Evolutionary conservation across 768 basidiomycete genomes (phyloP).

Genomic region (Amanita jacksonii): DNA sequence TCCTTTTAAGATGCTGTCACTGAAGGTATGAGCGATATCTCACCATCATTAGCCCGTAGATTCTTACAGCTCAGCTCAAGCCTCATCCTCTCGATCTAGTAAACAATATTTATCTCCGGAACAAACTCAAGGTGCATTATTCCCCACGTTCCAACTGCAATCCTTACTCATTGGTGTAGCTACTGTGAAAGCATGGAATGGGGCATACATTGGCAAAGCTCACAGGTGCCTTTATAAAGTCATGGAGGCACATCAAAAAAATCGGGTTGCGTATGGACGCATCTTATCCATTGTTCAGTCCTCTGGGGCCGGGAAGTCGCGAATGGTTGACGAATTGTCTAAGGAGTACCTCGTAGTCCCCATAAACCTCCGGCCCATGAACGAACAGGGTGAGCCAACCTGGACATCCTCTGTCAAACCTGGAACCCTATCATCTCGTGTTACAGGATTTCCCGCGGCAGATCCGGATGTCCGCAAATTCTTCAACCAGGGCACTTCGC

Average conservation of each 20-base stretch:
- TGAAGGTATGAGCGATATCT: background rate
- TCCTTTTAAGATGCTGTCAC: slow-evolving; percentile 1
- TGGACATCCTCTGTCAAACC: background rate
- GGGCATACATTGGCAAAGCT: background rate
- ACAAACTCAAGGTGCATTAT: too few relatives aligned
- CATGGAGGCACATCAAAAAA: background rate
- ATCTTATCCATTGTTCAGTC: too few relatives aligned
- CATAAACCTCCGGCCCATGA: too few relatives aligned
- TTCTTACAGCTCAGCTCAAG: background rate
- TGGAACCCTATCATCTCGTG: background rate
- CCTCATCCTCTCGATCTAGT: background rate
- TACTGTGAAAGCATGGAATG: background rate
- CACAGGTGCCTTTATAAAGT: background rate
- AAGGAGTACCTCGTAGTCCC: too few relatives aligned
- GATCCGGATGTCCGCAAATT: background rate
- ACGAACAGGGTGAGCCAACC: background rate
- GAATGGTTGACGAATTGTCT: too few relatives aligned
- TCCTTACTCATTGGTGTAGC: background rate
- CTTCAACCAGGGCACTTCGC: background rate
- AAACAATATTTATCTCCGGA: too few relatives aligned
- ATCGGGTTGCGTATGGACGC: background rate
- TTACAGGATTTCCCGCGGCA: background rate
- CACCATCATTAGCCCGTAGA: background rate
- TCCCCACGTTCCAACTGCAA: background rate
- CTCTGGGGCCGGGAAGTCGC: too few relatives aligned